These are phyloP conservation scores for Pseudodiploospora longispora DNA, from an alignment of 2,329 filamentous ascomycete genomes.

Conservation along the genomic window DNA sequence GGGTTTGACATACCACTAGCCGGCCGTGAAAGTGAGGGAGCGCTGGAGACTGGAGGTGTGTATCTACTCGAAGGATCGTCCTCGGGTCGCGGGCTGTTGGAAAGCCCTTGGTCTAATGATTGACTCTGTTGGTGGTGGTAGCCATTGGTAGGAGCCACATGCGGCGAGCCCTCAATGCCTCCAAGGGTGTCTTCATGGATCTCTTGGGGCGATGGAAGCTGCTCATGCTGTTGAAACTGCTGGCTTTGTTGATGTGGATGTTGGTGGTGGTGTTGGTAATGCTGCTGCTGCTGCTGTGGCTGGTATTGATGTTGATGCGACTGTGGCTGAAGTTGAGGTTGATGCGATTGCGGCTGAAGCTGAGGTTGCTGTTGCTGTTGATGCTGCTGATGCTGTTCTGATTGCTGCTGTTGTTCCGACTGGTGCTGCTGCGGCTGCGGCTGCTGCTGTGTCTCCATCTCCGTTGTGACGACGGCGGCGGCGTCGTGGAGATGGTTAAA, in stretches of 20 bases:
- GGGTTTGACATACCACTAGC: slow-evolving; percentile 46
- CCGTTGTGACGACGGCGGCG: slow-evolving; percentile 44
- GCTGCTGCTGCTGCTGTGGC: not conserved
- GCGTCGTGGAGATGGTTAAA: slow-evolving; percentile 14
- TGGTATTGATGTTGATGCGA: not conserved
- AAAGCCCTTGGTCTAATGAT: slow-evolving; percentile 41
- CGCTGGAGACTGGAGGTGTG: slow-evolving; percentile 37
- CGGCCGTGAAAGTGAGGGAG: slow-evolving; percentile 43
- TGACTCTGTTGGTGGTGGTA: slow-evolving; percentile 38
- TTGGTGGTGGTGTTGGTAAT: not conserved
- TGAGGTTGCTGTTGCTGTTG: slow-evolving; percentile 1
- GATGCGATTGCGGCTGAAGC: not conserved
- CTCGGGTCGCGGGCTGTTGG: slow-evolving; percentile 31
- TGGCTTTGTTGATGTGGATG: not conserved
- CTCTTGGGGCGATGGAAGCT: slow-evolving; percentile 19
- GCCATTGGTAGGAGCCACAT: slow-evolving; percentile 29
- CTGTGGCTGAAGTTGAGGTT: no score
- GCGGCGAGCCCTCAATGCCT: slow-evolving; percentile 40
- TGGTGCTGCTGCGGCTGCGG: slow-evolving; percentile 1
- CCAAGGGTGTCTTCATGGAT: slow-evolving; percentile 41
- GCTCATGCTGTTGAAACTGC: not conserved
- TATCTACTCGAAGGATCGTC: slow-evolving; percentile 37
- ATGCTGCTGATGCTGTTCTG: no score
- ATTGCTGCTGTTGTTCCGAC: no score
- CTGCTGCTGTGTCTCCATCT: slow-evolving; percentile 22